Conservation (phyloP, 2,329 filamentous ascomycete species). For the Ophiostoma piceae region DNA sequence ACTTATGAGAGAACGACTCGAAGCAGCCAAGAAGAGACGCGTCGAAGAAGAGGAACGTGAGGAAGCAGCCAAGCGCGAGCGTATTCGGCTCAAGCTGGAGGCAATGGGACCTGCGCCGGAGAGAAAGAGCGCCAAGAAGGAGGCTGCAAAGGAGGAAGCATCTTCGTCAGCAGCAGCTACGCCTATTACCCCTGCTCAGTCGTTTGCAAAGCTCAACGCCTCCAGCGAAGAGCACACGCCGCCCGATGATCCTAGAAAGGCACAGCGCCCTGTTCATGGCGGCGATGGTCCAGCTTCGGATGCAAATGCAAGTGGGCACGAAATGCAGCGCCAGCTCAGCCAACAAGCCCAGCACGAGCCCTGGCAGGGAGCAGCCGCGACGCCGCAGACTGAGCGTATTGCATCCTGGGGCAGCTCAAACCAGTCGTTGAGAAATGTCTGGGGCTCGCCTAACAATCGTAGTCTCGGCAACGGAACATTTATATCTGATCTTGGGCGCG, state of each 20-base stretch:
- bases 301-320: background rate
- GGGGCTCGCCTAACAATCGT: conserved; percentile 66
- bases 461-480: conserved; percentile 76
- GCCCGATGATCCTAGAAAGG: background rate
- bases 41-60: conserved; percentile 65
- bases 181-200: conserved; percentile 9
- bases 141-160: conserved; percentile 38
- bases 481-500: conserved; percentile 53
- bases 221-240: background rate
- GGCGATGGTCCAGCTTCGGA: background rate
- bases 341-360: conserved; percentile 27
- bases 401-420: conserved; percentile 46
- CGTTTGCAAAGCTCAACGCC: background rate
- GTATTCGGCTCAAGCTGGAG: conserved; percentile 67
- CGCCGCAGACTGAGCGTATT: conserved; percentile 43
- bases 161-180: background rate
- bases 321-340: conserved; percentile 24
- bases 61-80: conserved; percentile 64
- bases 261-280: background rate
- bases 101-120: conserved; percentile 62
- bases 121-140: conserved; percentile 53
- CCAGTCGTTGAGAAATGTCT: conserved; percentile 57
- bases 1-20: conserved; percentile 66
- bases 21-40: conserved; percentile 62
- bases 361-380: conserved; percentile 37